Evolutionary conservation across 2,329 filamentous ascomycete species (phyloP).

Genomic region (Arachnopeziza araneosa): DNA sequence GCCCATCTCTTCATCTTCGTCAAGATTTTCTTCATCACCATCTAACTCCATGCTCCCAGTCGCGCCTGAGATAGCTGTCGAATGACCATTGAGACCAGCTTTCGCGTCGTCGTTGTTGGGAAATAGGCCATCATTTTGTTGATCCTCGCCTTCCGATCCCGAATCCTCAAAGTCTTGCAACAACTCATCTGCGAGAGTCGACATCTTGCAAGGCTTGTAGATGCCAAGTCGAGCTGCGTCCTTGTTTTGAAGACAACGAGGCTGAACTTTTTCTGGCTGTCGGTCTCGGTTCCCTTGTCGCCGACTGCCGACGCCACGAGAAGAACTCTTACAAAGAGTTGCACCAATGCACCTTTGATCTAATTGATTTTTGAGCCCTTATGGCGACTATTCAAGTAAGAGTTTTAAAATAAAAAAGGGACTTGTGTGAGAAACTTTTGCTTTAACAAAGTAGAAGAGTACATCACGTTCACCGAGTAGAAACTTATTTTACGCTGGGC

Average conservation of each 20-base stretch:
- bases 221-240: neutral
- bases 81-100: conserved; percentile 30
- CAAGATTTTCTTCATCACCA: conserved; percentile 52
- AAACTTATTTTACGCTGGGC: no score
- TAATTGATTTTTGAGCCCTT: no score
- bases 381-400: no score
- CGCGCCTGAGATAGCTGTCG: conserved; percentile 27
- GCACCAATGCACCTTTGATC: no score
- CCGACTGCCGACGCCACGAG: neutral
- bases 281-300: neutral
- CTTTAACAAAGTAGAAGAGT: no score
- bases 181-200: conserved; percentile 86
- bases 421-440: no score
- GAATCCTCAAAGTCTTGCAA: conserved; percentile 87
- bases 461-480: no score
- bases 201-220: conserved; percentile 49
- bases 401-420: no score
- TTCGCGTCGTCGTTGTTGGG: conserved; percentile 37
- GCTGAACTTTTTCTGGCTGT: neutral
- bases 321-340: no score
- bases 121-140: conserved; percentile 44
- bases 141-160: conserved; percentile 67
- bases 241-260: neutral
- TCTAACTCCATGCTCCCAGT: conserved; percentile 52
- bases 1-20: conserved; percentile 54